Conservation (phyloP, 2,329 filamentous ascomycete species). For the Camptophora hylomeconis region DNA sequence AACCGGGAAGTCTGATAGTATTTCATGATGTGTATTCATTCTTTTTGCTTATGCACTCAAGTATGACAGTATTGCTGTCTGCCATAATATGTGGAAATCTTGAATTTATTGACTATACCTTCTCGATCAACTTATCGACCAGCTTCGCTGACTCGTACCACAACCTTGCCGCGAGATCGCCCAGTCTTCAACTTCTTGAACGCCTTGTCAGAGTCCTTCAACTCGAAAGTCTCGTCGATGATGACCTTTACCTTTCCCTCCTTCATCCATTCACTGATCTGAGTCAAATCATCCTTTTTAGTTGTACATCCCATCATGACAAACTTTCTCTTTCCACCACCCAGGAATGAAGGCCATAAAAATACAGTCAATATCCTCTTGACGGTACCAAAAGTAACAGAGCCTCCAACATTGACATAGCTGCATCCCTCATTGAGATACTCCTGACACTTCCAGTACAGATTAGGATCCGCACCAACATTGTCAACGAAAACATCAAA, state of each 20-base stretch:
- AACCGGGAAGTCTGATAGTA: conserved; percentile 10
- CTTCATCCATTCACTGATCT: conserved; percentile 41
- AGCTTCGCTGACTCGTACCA: conserved; percentile 2
- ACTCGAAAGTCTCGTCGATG: conserved; percentile 42
- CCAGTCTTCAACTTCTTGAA: conserved; percentile 25
- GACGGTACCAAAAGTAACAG: conserved; percentile 1
- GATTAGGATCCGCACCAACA: conserved; percentile 33
- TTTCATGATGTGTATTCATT: conserved; percentile 31
- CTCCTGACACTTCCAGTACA: conserved; percentile 40
- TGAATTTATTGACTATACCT: too few species aligned
- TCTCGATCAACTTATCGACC: conserved; percentile 1
- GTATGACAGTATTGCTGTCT: too few species aligned
- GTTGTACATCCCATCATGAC: conserved; percentile 24
- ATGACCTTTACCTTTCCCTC: conserved; percentile 45
- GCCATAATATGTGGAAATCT: conserved; percentile 45
- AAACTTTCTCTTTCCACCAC: conserved; percentile 31
- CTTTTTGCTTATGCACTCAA: conserved; percentile 5
- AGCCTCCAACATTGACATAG: conserved; percentile 38
- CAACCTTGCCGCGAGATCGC: conserved; percentile 26
- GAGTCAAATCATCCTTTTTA: conserved; percentile 31
- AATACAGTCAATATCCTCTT: conserved; percentile 21
- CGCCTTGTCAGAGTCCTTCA: conserved; percentile 30
- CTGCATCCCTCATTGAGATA: conserved; percentile 37
- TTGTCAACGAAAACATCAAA: conserved; percentile 43
- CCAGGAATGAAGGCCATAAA: conserved; percentile 32